Conservation (phyloP, 1,284 basidiomycete species). For the Apiotrichum gamsii region DNA sequence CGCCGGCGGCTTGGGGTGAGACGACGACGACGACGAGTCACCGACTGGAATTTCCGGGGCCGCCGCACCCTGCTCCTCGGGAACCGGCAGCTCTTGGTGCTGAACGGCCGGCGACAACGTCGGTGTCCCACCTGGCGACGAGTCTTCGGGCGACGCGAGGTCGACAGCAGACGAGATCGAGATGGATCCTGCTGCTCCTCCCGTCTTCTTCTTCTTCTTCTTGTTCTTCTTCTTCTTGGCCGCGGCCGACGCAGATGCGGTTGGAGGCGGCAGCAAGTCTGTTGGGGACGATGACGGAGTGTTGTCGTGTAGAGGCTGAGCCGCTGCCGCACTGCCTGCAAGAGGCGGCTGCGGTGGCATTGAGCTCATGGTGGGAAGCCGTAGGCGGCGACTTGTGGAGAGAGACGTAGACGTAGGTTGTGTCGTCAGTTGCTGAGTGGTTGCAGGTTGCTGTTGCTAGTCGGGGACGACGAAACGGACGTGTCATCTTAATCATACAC, state of each 20-base stretch:
- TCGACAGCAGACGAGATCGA: not conserved
- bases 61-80: too few species aligned
- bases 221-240: conserved; percentile 20
- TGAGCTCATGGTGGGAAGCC: conserved; percentile 7
- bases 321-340: too few species aligned
- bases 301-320: not conserved
- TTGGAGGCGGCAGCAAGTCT: not conserved
- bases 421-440: not conserved
- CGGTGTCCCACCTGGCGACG: too few species aligned
- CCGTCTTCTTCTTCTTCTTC: conserved; percentile 14
- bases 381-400: not conserved
- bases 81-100: too few species aligned
- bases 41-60: too few species aligned
- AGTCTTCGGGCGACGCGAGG: not conserved
- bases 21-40: too few species aligned
- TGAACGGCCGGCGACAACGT: too few species aligned
- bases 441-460: too few species aligned
- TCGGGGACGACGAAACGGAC: too few species aligned
- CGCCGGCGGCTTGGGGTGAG: too few species aligned
- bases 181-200: not conserved
- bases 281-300: not conserved
- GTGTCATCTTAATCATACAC: too few species aligned
- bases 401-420: too few species aligned
- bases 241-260: not conserved
- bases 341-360: conserved; percentile 1